phyloP scores from a whole-genome alignment of 2,329 filamentous ascomycete genomes.

The Septoria petroselini region DNA sequence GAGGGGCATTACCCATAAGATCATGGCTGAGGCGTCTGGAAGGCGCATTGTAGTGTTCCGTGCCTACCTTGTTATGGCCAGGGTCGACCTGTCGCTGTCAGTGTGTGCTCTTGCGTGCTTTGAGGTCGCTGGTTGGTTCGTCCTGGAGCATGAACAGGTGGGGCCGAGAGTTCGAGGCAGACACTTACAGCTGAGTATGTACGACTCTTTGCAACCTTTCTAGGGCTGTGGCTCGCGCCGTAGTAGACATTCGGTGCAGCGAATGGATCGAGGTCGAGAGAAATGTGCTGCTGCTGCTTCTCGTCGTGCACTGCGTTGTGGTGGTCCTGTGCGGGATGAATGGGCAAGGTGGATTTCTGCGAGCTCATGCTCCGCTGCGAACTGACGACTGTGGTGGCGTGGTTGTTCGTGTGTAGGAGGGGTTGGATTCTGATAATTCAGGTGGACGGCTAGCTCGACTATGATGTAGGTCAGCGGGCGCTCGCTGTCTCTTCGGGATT shows the following conservation, averaged over 20 bases:
- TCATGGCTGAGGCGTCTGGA: conserved; percentile 53
- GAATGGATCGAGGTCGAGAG: conserved; percentile 52
- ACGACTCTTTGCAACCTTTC: conserved; percentile 48
- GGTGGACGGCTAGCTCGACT: conserved; percentile 8
- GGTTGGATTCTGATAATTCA: conserved; percentile 4
- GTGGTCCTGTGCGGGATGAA: conserved; percentile 21
- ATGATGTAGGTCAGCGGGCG: conserved; percentile 11
- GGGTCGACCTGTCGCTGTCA: conserved; percentile 28
- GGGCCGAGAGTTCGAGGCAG: not conserved
- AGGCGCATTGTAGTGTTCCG: conserved; percentile 24
- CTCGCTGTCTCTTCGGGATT: conserved; percentile 3
- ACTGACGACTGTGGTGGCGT: not conserved
- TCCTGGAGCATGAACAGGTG: no score
- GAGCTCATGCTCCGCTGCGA: conserved; percentile 35
- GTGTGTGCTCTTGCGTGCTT: not conserved
- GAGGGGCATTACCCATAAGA: conserved; percentile 65
- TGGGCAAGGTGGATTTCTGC: conserved; percentile 35
- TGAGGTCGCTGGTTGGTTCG: no score
- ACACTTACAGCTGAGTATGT: conserved; percentile 56
- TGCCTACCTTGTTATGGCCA: conserved; percentile 19
- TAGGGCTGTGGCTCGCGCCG: conserved; percentile 50
- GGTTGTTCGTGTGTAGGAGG: conserved; percentile 4
- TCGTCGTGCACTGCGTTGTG: conserved; percentile 5
- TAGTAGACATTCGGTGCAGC: conserved; percentile 60
- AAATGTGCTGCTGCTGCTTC: conserved; percentile 19